Percentiles rank a stretch among this genome's conserved stretches.
Evolutionary conservation across 2,329 filamentous ascomycete genomes (phyloP).

Genomic region (Fusarium paranaense): DNA sequence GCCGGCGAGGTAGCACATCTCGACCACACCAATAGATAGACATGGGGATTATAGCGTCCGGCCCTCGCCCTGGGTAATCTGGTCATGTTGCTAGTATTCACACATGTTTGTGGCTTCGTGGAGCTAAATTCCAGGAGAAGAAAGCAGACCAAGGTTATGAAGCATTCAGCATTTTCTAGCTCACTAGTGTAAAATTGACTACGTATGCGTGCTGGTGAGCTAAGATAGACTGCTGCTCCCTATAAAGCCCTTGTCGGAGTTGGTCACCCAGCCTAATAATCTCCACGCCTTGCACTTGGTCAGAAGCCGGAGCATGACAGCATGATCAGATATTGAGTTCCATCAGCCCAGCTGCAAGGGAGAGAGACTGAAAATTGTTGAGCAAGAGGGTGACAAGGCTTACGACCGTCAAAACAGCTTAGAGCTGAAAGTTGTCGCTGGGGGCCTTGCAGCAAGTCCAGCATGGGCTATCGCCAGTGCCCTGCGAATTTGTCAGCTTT

Average conservation of each 20-base stretch:
- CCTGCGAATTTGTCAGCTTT: conserved; percentile 9
- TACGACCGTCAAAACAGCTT: not conserved
- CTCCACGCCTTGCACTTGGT: not conserved
- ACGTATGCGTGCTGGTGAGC: not conserved
- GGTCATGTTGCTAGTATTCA: not conserved
- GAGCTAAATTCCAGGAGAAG: not conserved
- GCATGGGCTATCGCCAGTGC: conserved; percentile 4
- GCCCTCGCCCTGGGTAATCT: too few relatives aligned
- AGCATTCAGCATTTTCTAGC: not conserved
- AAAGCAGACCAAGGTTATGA: not conserved
- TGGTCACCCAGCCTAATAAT: not conserved
- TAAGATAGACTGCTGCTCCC: not conserved
- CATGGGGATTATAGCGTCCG: not conserved
- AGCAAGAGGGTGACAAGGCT: not conserved
- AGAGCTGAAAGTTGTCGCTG: not conserved
- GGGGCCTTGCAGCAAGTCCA: conserved; percentile 27
- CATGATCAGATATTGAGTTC: not conserved
- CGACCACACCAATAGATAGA: not conserved
- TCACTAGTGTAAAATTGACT: not conserved
- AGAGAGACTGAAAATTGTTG: not conserved
- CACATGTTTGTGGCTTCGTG: not conserved
- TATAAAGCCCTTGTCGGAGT: not conserved
- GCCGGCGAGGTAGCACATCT: not conserved
- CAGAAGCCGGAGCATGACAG: not conserved
- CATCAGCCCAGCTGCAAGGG: not conserved